Base-by-base conservation (phyloP, 805 yeast species). In the Wickerhamiella lipophila region DNA sequence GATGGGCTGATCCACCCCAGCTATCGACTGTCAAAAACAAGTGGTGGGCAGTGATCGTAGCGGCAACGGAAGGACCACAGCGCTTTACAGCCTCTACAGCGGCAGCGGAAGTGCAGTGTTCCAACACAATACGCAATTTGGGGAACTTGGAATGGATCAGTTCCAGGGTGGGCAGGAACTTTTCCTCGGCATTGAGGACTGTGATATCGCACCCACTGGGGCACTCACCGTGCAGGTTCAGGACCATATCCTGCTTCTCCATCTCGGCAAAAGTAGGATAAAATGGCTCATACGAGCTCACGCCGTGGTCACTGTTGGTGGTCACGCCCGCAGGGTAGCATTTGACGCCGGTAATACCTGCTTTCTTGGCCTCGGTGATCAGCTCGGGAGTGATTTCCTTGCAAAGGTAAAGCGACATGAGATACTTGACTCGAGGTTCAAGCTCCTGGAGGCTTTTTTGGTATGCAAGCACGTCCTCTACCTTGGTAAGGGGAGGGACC, bases 241-340 rank as follows among this genome's bases (percentile, higher is more conserved):
- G 73, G 8, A 92, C 81, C 62, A 92, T 65, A 46, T 75, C 74
- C 53, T 83, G 75, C 54, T 77, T 73, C 65, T 89, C 81, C 89
- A 92, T 81, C 12, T 85, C 95, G 60, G 82, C 73, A 62, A 92
- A 92, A 8, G 92, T 73, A 3, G 96, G 95, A 63, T 87, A 92
- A 59, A 88, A 92, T 5, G 74, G 78, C 43, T 81, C 75, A 66
- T 92, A 92, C 60, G 89, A 95, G 58, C 87, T 85, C 21, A 92
- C 96, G 46, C 98, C 98, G 50, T 64, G 66, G 2, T 81, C 83
- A 8, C 96, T 86, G 68, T 92, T 92, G 35, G 99, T 92, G n/a
- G 99, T 92, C 27, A 92, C 99, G 41, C 99, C 99, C 1, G 97
- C 96, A 38, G 99, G 99, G 64, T 92, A 92, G 63, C 95, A 87